Base-by-base conservation (phyloP, 1,139 yeast species). In the Williopsis jadinii region DNA sequence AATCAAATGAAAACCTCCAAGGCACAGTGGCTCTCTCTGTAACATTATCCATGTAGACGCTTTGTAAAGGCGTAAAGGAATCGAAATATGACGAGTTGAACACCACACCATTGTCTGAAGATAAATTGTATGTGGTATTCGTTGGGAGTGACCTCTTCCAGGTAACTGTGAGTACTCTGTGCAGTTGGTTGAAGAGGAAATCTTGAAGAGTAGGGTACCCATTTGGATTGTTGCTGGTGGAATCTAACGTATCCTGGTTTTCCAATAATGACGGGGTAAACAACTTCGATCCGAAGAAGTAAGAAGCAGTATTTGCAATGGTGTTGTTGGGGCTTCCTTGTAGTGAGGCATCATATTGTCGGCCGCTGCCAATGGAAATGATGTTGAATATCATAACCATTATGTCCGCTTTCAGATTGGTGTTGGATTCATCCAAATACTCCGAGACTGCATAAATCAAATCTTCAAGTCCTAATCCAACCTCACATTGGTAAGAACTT, bases 371-470 rank as follows among this genome's bases (percentile, higher is more conserved):
- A 39, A 46, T 35, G 40, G 39, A 30, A 44, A 31, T 37, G 42
- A 77, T 61, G 44, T 71, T 71, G 41, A 82, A 54, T n/a, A 80
- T 56, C 15, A 86, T 30, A 38, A 70, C 67, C n/a, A 84, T 36
- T 29, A 77, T 54, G 53, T 77, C 73, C 2, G 77, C 84, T 14
- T 73, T 66, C 47, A 80, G 52, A 44, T 73, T 72, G 19, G 79
- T 75, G 47, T 84, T 77, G 2, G 88, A 77, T 2, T 47, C 53
- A 0, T 42, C 38, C 10, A 82, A 51, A 50, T 66, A 82, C 0
- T 39, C 37, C n/a, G 58, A 42, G 2, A 84, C 42, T 0, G 56
- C 50, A 1, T 46, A 35, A 44, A 75, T 53, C 1, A 84, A 51
- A 9, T 62, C 52, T 1, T 62, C 52, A 5, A 80, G 49, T 0